Evolutionary conservation across 2,329 filamentous ascomycete species (phyloP).

Genomic region (Fusarium multiceps): DNA sequence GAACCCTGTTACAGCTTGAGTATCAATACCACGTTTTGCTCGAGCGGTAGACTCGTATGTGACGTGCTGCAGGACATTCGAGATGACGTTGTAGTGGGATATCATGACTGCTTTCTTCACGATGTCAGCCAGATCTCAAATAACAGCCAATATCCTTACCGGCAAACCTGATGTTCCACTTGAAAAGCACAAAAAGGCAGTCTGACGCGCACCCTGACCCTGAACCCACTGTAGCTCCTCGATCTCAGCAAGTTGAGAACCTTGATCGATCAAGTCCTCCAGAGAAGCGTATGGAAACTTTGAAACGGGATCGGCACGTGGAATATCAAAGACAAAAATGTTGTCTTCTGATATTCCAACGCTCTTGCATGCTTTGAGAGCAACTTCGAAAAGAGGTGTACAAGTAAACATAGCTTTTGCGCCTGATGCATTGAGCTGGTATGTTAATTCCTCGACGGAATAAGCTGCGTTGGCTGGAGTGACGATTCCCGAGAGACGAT

Average conservation of each 20-base stretch:
- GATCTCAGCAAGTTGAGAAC: constrained; percentile 64
- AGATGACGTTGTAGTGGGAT: constrained; percentile 81
- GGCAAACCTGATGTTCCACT: constrained; percentile 83
- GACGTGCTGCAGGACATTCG: constrained; percentile 74
- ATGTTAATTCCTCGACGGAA: constrained; percentile 73
- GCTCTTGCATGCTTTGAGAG: constrained; percentile 71
- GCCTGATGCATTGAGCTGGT: constrained; percentile 76
- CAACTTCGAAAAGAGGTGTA: constrained; percentile 69
- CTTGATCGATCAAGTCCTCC: constrained; percentile 72
- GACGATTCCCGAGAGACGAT: constrained; percentile 76
- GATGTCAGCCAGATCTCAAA: neutral
- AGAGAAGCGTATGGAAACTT: constrained; percentile 66
- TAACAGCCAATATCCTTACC: constrained; percentile 51
- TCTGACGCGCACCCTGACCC: constrained; percentile 74
- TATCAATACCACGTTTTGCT: constrained; percentile 52
- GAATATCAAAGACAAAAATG: constrained; percentile 76
- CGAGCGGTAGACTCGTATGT: constrained; percentile 53
- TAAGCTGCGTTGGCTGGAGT: constrained; percentile 81
- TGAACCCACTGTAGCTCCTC: constrained; percentile 65
- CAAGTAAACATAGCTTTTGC: constrained; percentile 79
- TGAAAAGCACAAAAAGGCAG: constrained; percentile 82
- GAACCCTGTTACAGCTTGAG: constrained; percentile 69
- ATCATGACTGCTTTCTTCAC: constrained; percentile 84
- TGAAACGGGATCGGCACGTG: constrained; percentile 53
- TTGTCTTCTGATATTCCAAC: constrained; percentile 70